Percentiles rank a stretch among this genome's conserved stretches.
Conservation (phyloP, 306 rosid genomes). For the Potentilla sterilis region DNA sequence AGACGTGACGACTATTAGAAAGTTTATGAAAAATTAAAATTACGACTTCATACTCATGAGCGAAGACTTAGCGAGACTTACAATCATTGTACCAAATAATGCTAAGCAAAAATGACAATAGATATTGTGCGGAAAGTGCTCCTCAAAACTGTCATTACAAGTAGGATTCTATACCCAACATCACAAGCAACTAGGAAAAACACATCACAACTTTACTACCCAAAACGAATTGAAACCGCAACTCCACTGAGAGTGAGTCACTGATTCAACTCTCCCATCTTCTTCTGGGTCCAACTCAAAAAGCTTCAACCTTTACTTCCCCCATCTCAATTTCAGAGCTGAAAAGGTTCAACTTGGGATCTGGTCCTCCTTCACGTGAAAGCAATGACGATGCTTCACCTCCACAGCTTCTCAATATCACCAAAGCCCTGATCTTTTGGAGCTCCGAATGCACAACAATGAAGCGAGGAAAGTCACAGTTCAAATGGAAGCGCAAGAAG, state of each 20-base stretch:
- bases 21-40: no score
- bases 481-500: constrained; percentile 82
- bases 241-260: neutral
- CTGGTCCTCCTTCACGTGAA: constrained; percentile 33
- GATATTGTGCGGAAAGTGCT: neutral
- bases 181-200: constrained; percentile 51
- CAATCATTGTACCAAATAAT: no score
- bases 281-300: constrained; percentile 13
- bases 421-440: neutral
- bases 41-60: no score
- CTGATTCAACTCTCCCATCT: constrained; percentile 8
- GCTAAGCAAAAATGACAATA: no score
- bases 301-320: neutral
- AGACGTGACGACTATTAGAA: no score
- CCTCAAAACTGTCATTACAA: neutral
- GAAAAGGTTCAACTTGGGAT: constrained; percentile 34
- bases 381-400: constrained; percentile 12
- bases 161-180: constrained; percentile 33
- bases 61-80: no score
- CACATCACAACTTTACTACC: constrained; percentile 31
- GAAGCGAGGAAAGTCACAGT: constrained; percentile 62
- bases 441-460: constrained; percentile 30
- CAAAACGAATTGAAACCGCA: neutral
- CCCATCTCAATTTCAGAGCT: constrained; percentile 23
- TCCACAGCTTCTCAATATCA: neutral